These are phyloP conservation scores for Ailanthus altissimus DNA, from an alignment of 345 rosid species.

Conservation along the genomic window DNA sequence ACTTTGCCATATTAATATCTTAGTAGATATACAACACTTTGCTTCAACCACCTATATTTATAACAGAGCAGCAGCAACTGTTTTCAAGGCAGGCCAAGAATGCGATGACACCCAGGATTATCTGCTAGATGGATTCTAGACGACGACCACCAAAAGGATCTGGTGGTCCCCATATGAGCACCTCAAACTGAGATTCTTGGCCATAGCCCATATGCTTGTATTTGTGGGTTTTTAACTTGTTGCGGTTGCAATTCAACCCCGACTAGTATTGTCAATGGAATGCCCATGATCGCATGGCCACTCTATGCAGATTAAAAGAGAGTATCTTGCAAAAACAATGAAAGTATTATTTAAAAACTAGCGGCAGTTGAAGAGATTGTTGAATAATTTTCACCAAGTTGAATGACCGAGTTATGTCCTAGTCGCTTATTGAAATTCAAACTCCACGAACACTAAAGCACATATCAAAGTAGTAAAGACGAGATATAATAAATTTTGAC, in stretches of 20 bases:
- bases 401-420: neutral
- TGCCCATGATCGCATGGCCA: conserved; percentile 40
- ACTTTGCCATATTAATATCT: too few relatives aligned
- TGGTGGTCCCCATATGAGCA: conserved; percentile 47
- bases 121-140: conserved; percentile 37
- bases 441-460: neutral
- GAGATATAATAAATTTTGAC: neutral
- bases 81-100: too few relatives aligned
- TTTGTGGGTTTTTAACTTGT: conserved; percentile 52
- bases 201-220: conserved; percentile 31
- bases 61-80: too few relatives aligned
- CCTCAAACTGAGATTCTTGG: conserved; percentile 48
- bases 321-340: too few relatives aligned
- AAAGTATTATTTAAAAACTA: too few relatives aligned
- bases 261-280: conserved; percentile 50
- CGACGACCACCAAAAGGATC: conserved; percentile 34
- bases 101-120: too few relatives aligned
- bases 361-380: neutral
- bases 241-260: conserved; percentile 61
- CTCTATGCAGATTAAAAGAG: conserved; percentile 36
- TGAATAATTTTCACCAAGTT: neutral
- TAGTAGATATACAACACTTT: too few relatives aligned
- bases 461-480: neutral
- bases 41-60: too few relatives aligned
- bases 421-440: neutral